Evolutionary conservation across 345 rosid species (phyloP), one percentile per base, ranked within the genome.

Genomic region (Psidium guajava): DNA sequence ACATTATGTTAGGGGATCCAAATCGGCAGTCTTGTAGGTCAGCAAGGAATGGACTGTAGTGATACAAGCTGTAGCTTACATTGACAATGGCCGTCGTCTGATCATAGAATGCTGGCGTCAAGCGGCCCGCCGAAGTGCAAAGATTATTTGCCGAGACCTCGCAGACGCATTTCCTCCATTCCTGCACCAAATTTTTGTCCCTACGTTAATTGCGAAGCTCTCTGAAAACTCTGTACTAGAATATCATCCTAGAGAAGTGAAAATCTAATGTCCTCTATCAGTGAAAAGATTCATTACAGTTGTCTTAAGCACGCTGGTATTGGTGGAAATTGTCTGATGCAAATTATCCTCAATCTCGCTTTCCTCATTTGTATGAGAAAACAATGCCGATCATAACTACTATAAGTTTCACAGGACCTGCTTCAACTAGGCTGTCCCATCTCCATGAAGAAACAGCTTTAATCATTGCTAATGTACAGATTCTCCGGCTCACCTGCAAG

Each of bases 141-240:
- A 87, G 57, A 28, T 91, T 94, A 53, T 87, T 82, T 52, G 82
- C 84, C 27, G 93, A 89, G 61, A 86, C 92, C 82, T 92, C 86
- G 52, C 97, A 95, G 9, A 89, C 54, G 82, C 75, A 88, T 1
- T 86, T 91, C 88, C 89, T 94, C 92, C 94, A 92, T 25, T 84
- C 91, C 95, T 95, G 88, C 25, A 85, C 52, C 56, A 3, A 25
- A 73, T 28, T n/a, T 24, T 20, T 22, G 52, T 36, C 7, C 7
- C 80, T 20, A 36, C 18, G 80, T 69, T 36, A 69, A 69, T 69
- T 36, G 25, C 69, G 52, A 82, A 52, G 61, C 58, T 10, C 58
- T 69, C 47, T 8, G 47, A 24, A 69, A 69, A 69, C 77, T 36
- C 47, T 36, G 75, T 15, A 9, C 80, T 69, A 18, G 80, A 36